Evolutionary conservation across 495 filamentous ascomycete genomes (phyloP).

Genomic region (Bombardia bombarda): DNA sequence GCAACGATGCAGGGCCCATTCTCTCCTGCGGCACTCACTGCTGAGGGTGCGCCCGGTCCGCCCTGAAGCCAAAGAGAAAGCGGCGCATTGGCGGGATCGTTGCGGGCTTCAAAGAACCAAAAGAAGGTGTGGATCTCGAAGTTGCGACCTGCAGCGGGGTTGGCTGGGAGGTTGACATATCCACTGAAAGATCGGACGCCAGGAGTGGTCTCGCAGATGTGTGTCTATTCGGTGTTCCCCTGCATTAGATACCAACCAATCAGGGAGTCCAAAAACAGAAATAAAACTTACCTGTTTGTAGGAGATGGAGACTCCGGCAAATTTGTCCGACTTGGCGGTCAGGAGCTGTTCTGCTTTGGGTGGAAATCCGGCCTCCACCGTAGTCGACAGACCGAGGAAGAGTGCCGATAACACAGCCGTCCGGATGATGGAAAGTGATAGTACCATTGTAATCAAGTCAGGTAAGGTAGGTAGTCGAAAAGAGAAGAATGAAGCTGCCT

Average conservation of each 20-base stretch:
- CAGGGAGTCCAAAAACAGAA: background rate
- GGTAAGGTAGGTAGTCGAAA: too few species aligned
- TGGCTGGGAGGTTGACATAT: conserved; percentile 37
- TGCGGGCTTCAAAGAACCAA: conserved; percentile 8
- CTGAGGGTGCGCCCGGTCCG: conserved; percentile 50
- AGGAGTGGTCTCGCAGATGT: conserved; percentile 19
- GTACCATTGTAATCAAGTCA: too few species aligned
- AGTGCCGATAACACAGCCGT: too few species aligned
- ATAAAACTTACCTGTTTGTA: background rate
- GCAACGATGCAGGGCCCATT: conserved; percentile 16
- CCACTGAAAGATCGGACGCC: conserved; percentile 35
- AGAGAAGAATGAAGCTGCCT: too few species aligned
- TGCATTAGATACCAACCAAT: background rate
- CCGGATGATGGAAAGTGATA: too few species aligned
- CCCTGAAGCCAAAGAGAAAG: conserved; percentile 38
- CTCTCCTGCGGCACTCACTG: conserved; percentile 49
- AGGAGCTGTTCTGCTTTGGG: background rate
- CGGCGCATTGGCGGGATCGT: conserved; percentile 1
- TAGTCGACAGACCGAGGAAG: too few species aligned
- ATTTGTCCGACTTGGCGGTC: background rate
- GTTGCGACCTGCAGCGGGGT: conserved; percentile 20
- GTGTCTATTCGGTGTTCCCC: conserved; percentile 4
- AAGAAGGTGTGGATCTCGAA: conserved; percentile 47
- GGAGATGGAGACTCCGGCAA: background rate
- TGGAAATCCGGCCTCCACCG: too few species aligned